phyloP scores from a whole-genome alignment of 2,329 filamentous ascomycete species.

The Clonostachys rhizophaga region DNA sequence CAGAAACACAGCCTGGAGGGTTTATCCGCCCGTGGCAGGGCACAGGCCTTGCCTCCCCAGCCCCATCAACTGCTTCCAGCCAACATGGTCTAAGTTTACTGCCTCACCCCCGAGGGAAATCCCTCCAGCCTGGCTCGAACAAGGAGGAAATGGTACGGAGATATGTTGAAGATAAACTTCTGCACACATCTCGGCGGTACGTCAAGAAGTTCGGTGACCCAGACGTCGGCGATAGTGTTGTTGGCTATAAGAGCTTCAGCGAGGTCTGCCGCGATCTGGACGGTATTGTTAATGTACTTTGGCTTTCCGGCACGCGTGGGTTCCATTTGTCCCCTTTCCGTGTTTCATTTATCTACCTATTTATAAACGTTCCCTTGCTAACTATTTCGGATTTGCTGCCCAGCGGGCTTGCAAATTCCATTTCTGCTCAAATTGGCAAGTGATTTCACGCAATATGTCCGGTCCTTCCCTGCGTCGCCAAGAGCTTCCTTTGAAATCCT shows the following conservation, averaged over 20 bases:
- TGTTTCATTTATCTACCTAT: neutral
- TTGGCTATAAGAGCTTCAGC: slow-evolving; percentile 55
- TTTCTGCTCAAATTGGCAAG: slow-evolving; percentile 77
- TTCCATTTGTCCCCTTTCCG: slow-evolving; percentile 3
- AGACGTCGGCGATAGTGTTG: slow-evolving; percentile 38
- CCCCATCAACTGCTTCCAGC: slow-evolving; percentile 43
- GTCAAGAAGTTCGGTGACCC: slow-evolving; percentile 52
- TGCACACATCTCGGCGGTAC: slow-evolving; percentile 51
- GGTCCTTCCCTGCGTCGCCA: slow-evolving; percentile 60
- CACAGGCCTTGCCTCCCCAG: slow-evolving; percentile 45
- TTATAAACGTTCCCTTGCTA: neutral
- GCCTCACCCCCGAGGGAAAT: slow-evolving; percentile 48
- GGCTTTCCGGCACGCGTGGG: slow-evolving; percentile 84
- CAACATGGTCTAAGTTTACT: slow-evolving; percentile 31
- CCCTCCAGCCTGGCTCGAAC: slow-evolving; percentile 48
- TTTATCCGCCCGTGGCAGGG: slow-evolving; percentile 33
- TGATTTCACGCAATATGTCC: slow-evolving; percentile 66
- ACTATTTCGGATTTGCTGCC: neutral
- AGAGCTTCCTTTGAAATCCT: slow-evolving; percentile 66
- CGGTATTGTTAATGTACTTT: slow-evolving; percentile 71
- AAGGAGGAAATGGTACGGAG: slow-evolving; percentile 57
- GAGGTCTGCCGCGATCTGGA: slow-evolving; percentile 74
- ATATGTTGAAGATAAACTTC: slow-evolving; percentile 49
- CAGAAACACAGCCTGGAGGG: slow-evolving; percentile 32
- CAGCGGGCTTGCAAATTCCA: slow-evolving; percentile 76